A percentile compares a stretch with the other conserved stretches of the same genome.
phyloP scores from a whole-genome alignment of 2,329 filamentous ascomycete genomes.

The Leptographium wingfieldii region DNA sequence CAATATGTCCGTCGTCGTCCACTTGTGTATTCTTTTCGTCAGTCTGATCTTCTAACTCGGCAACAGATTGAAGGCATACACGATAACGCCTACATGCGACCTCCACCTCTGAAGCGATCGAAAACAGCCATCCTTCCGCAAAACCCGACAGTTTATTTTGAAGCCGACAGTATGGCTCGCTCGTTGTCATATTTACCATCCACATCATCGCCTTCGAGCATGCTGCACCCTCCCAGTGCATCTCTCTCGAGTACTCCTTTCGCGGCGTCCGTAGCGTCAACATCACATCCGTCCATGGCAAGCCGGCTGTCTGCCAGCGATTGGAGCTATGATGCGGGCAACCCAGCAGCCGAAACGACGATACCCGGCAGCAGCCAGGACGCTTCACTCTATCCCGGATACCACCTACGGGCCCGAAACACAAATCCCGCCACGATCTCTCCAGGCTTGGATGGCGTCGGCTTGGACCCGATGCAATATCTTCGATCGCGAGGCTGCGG shows the following conservation, averaged over 20 bases:
- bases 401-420: not conserved
- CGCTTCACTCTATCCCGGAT: not conserved
- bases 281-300: not conserved
- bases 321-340: not conserved
- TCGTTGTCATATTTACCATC: not conserved
- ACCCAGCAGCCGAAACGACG: not conserved
- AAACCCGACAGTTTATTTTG: not conserved
- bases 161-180: not conserved
- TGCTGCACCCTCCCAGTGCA: not conserved
- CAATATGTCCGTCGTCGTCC: not conserved
- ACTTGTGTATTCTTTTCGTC: not conserved
- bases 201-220: not conserved
- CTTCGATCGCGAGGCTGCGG: slow-evolving; percentile 1
- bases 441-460: slow-evolving; percentile 2
- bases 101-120: slow-evolving; percentile 6
- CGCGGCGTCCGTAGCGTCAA: too few species aligned
- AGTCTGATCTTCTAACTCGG: not conserved
- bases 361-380: too few species aligned
- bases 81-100: not conserved
- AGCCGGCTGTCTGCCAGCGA: not conserved
- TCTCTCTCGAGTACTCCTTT: not conserved
- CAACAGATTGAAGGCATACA: not conserved
- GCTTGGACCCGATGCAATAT: slow-evolving; percentile 9
- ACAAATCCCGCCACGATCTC: not conserved
- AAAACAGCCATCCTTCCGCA: not conserved